Conservation (phyloP, 352 stramenopile species). For the Globisporangium cystogenes region DNA sequence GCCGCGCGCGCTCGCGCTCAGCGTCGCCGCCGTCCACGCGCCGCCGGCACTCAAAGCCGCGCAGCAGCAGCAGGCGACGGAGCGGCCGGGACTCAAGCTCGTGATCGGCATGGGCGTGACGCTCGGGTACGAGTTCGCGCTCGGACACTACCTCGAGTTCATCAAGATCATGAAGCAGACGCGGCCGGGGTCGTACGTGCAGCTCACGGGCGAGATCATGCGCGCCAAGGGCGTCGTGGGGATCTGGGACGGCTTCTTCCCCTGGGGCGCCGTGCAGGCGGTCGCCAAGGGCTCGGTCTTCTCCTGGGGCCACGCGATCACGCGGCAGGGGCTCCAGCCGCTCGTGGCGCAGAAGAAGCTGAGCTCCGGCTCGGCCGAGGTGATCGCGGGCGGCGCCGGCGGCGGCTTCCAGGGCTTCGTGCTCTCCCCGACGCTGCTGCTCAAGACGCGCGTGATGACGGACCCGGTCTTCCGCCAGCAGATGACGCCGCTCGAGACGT, state of each 20-base stretch:
- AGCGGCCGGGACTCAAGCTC: conserved; percentile 74
- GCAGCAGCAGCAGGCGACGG: conserved; percentile 10
- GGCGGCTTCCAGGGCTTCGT: conserved; percentile 92
- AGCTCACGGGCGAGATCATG: conserved; percentile 83
- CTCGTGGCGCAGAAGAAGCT: conserved; percentile 54
- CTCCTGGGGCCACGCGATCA: conserved; percentile 82
- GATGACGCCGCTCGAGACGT: conserved; percentile 87
- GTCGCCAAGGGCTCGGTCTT: conserved; percentile 91
- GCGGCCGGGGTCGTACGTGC: conserved; percentile 70
- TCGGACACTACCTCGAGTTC: conserved; percentile 92
- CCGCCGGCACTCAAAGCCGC: neutral
- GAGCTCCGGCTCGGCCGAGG: conserved; percentile 52
- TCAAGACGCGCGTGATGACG: conserved; percentile 95
- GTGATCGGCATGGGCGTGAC: conserved; percentile 82
- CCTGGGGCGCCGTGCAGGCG: conserved; percentile 88
- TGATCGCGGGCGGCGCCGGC: conserved; percentile 84
- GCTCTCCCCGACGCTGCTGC: conserved; percentile 88
- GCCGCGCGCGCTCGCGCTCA: conserved; percentile 16
- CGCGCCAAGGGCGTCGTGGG: conserved; percentile 83
- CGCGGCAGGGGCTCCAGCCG: conserved; percentile 44
- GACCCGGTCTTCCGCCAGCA: conserved; percentile 88
- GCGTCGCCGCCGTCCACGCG: conserved; percentile 1
- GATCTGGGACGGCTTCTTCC: conserved; percentile 93
- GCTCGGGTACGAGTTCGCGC: conserved; percentile 82
- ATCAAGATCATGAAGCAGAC: conserved; percentile 94